phyloP scores from a whole-genome alignment of 768 basidiomycete species.

The Trametes elegans region DNA sequence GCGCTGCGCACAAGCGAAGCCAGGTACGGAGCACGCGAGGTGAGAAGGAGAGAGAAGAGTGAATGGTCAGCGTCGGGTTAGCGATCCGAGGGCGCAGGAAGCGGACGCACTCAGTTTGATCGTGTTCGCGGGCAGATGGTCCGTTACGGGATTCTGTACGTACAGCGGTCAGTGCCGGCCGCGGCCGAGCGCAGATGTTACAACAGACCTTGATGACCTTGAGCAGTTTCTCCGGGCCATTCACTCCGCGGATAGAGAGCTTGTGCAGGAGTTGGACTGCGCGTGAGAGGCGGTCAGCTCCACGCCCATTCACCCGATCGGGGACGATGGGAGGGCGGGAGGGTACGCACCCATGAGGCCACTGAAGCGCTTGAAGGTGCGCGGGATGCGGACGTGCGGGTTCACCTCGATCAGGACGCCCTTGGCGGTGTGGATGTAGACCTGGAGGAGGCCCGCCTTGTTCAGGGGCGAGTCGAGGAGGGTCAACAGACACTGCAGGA shows the following conservation, averaged over 20 bases:
- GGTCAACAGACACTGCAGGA: conserved; percentile 95
- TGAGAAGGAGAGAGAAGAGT: too few species aligned
- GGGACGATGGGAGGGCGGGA: neutral
- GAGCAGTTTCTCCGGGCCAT: conserved; percentile 93
- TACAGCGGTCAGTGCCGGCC: neutral
- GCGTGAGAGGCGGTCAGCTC: neutral
- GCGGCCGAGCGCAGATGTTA: neutral
- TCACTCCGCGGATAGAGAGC: conserved; percentile 91
- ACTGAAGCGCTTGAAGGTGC: conserved; percentile 98
- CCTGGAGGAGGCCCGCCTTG: conserved; percentile 94
- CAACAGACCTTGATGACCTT: conserved; percentile 86
- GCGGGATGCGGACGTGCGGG: conserved; percentile 94
- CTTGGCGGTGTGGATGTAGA: conserved; percentile 96
- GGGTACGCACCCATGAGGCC: conserved; percentile 95
- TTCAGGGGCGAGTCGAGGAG: conserved; percentile 96
- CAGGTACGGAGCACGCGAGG: too few species aligned
- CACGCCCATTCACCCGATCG: neutral
- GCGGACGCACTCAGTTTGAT: conserved; percentile 83
- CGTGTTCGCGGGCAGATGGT: conserved; percentile 93
- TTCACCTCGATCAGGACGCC: conserved; percentile 98
- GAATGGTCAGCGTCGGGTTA: conserved; percentile 1
- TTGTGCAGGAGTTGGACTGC: conserved; percentile 96
- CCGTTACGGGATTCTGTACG: conserved; percentile 83
- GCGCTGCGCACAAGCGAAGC: conserved; percentile 50
- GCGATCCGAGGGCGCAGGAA: neutral